Percentiles rank a stretch among this genome's conserved stretches.
phyloP scores from a whole-genome alignment of 768 basidiomycete species.

The Hortiboletus flavorubellus region DNA sequence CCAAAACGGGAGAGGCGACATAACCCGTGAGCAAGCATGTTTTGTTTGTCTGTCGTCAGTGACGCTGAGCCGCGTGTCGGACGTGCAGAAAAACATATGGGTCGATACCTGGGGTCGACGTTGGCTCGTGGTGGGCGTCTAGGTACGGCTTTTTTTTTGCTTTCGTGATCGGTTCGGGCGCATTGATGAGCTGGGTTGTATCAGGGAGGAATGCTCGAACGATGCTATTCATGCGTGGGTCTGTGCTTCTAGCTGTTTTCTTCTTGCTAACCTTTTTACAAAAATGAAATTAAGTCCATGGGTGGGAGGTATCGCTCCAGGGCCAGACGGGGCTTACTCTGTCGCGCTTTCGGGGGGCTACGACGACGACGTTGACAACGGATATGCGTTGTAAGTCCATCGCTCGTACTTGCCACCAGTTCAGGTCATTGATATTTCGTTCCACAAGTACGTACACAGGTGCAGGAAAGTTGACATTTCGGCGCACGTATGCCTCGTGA shows the following conservation, averaged over 20 bases:
- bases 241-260: neutral
- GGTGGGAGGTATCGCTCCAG: conserved; percentile 73
- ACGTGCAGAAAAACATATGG: conserved; percentile 70
- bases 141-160: conserved; percentile 37
- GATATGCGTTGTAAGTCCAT: conserved; percentile 72
- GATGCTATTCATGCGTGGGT: conserved; percentile 86
- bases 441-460: conserved; percentile 70
- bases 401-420: neutral
- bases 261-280: neutral
- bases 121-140: conserved; percentile 83
- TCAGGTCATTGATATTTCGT: neutral
- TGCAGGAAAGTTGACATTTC: conserved; percentile 44
- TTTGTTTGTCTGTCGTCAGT: conserved; percentile 7
- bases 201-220: conserved; percentile 58
- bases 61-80: conserved; percentile 13
- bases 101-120: conserved; percentile 69
- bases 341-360: conserved; percentile 89
- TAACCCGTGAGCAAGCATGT: conserved; percentile 24
- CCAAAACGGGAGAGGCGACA: conserved; percentile 32
- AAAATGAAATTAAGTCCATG: conserved; percentile 50
- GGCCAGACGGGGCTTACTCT: conserved; percentile 72
- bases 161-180: neutral
- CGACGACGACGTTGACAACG: conserved; percentile 79
- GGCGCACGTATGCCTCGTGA: neutral
- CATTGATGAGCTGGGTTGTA: neutral